Conservation (phyloP, 2,329 filamentous ascomycete genomes). For the Karstenula rhodostoma region DNA sequence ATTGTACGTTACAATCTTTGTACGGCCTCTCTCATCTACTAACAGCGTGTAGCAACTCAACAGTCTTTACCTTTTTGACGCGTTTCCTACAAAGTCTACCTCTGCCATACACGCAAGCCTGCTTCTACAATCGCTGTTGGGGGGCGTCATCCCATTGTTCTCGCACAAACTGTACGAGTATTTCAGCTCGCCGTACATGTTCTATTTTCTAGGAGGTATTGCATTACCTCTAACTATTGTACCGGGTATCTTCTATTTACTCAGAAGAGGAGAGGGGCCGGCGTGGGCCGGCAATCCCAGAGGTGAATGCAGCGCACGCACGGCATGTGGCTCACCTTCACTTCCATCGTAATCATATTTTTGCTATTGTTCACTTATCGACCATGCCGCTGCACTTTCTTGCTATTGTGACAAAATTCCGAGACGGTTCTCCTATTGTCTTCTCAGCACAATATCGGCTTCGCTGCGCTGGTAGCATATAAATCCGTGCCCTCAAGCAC, state of each 20-base stretch:
- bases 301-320: background rate
- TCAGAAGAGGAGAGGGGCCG: conserved; percentile 56
- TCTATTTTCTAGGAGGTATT: conserved; percentile 70
- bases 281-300: background rate
- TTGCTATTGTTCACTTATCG: conserved; percentile 3
- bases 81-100: conserved; percentile 26
- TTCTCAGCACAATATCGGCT: background rate
- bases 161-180: conserved; percentile 21
- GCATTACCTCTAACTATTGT: conserved; percentile 72
- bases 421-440: background rate
- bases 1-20: conserved; percentile 16
- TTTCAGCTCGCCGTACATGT: conserved; percentile 29
- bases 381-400: background rate
- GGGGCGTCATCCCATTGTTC: conserved; percentile 25
- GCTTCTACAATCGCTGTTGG: conserved; percentile 26
- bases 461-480: background rate
- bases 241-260: conserved; percentile 74
- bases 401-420: background rate
- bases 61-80: conserved; percentile 13
- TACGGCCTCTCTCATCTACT: background rate
- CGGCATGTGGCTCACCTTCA: background rate
- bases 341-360: conserved; percentile 49
- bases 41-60: conserved; percentile 11
- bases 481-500: background rate
- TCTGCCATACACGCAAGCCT: conserved; percentile 42